Evolutionary conservation across 805 yeast species (phyloP).

Genomic region (Wickerhamiella dianesei): DNA sequence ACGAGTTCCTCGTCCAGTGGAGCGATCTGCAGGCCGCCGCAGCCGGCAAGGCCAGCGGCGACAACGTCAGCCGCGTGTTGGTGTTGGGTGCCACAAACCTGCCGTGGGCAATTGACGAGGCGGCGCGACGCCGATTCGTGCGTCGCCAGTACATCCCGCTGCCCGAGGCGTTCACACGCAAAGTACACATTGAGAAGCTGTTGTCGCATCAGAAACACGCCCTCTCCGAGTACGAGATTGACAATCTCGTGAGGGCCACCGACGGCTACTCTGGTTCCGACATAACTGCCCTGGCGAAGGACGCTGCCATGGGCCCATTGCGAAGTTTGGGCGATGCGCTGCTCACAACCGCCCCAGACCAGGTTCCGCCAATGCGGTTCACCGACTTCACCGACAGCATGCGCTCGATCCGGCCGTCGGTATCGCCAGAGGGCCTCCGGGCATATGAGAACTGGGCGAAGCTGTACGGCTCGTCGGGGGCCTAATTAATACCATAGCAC

Average conservation of each 20-base stretch:
- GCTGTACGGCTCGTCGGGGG: constrained; percentile 79
- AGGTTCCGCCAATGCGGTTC: constrained; percentile 61
- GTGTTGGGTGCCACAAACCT: constrained; percentile 90
- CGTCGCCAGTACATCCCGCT: constrained; percentile 86
- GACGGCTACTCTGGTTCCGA: constrained; percentile 88
- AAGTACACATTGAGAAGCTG: constrained; percentile 53
- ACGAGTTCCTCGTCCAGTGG: constrained; percentile 92
- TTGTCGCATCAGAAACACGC: constrained; percentile 61
- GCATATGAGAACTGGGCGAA: constrained; percentile 83
- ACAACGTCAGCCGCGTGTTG: constrained; percentile 51
- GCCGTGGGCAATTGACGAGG: constrained; percentile 95
- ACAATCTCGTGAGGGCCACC: constrained; percentile 48
- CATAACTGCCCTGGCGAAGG: constrained; percentile 84
- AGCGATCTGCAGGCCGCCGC: constrained; percentile 81
- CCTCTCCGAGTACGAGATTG: constrained; percentile 48
- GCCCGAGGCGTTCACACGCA: constrained; percentile 76
- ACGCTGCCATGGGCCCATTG: constrained; percentile 96
- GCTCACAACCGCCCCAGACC: constrained; percentile 51
- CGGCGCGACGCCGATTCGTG: constrained; percentile 86
- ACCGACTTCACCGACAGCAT: constrained; percentile 66
- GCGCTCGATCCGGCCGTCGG: constrained; percentile 75
- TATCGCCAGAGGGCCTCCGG: constrained; percentile 62
- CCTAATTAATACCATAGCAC: constrained; percentile 25
- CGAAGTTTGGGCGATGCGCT: constrained; percentile 79
- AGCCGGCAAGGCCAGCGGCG: constrained; percentile 49